Percentiles rank a stretch among this genome's conserved stretches.
Conservation (phyloP, 2,329 filamentous ascomycete species). For the Calonectria multiphialidica region DNA sequence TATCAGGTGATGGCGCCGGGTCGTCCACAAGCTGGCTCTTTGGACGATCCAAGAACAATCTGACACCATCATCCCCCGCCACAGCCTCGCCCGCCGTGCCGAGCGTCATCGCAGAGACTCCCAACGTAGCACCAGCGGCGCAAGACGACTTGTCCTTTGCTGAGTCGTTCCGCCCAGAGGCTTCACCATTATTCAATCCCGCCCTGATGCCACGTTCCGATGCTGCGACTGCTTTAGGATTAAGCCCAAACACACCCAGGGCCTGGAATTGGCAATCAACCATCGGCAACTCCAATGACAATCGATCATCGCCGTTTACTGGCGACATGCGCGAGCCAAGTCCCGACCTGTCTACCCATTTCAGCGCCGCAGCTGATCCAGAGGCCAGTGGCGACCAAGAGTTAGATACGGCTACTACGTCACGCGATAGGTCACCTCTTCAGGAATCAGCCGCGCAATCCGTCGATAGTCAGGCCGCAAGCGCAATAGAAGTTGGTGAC, state of each 20-base stretch:
- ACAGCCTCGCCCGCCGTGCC: conserved; percentile 23
- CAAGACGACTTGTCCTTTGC: conserved; percentile 39
- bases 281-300: conserved; percentile 8
- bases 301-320: conserved; percentile 24
- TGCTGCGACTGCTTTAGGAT: background rate
- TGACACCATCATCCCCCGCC: conserved; percentile 33
- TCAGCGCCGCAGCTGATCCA: background rate
- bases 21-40: conserved; percentile 34
- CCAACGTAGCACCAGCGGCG: conserved; percentile 20
- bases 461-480: background rate
- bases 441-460: conserved; percentile 16
- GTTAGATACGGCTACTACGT: background rate
- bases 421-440: background rate
- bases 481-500: conserved; percentile 2
- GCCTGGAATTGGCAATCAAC: conserved; percentile 35
- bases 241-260: conserved; percentile 25
- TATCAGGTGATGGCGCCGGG: conserved; percentile 29
- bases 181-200: conserved; percentile 40
- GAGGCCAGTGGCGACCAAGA: background rate
- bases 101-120: conserved; percentile 13
- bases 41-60: conserved; percentile 26
- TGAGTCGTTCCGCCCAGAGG: conserved; percentile 40
- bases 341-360: conserved; percentile 22
- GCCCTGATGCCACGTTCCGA: conserved; percentile 23
- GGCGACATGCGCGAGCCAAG: background rate